Percentiles rank a stretch among this genome's conserved stretches.
phyloP scores from a whole-genome alignment of 805 yeast species.

The Zygosaccharomyces pseudorouxii region DNA sequence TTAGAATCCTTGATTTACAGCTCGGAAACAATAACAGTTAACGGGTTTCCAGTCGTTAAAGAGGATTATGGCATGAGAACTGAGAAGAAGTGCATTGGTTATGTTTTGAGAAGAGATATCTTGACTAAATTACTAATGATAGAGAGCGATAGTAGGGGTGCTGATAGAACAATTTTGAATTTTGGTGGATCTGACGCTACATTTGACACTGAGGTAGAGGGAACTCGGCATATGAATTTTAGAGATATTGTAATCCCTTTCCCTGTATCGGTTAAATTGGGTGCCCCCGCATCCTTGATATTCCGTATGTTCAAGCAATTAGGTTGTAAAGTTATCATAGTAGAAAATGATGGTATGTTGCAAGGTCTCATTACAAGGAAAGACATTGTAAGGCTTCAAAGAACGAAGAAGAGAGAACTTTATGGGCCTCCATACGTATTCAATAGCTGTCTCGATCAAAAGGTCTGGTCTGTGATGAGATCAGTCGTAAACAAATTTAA shows the following conservation, averaged over 20 bases:
- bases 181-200: conserved; percentile 7
- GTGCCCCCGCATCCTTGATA: conserved; percentile 54
- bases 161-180: conserved; percentile 13
- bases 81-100: conserved; percentile 39
- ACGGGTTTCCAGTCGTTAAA: conserved; percentile 53
- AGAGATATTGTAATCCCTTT: conserved; percentile 41
- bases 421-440: conserved; percentile 28
- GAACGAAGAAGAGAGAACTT: conserved; percentile 28
- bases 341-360: conserved; percentile 56
- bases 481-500: conserved; percentile 15
- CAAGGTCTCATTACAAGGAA: conserved; percentile 82
- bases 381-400: conserved; percentile 67
- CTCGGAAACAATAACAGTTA: conserved; percentile 34
- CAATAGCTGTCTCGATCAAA: conserved; percentile 24
- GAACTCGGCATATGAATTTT: conserved; percentile 23
- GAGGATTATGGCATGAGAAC: conserved; percentile 35
- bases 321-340: conserved; percentile 73
- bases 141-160: conserved; percentile 17
- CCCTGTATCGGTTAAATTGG: conserved; percentile 55
- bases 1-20: conserved; percentile 24
- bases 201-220: conserved; percentile 1
- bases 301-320: conserved; percentile 66
- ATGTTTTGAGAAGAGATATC: conserved; percentile 27
- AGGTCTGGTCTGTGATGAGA: conserved; percentile 22
- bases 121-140: conserved; percentile 18